phyloP scores from a whole-genome alignment of 2,329 filamentous ascomycete species.

The Fusarium lyarnte region DNA sequence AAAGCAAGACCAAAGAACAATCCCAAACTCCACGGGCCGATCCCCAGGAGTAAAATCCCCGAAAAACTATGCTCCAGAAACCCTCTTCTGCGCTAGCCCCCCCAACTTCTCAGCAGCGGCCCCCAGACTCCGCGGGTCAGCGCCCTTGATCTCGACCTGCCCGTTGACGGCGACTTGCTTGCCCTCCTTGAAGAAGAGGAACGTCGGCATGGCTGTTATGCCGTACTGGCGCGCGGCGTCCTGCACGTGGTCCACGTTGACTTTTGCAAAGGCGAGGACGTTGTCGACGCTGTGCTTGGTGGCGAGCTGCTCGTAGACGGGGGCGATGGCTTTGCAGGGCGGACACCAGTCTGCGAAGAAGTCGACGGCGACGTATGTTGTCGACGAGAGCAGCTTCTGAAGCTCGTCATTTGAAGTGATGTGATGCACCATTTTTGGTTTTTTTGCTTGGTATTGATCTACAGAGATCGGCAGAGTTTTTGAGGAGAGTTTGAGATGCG shows the following conservation, averaged over 20 bases:
- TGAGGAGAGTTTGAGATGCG: not conserved
- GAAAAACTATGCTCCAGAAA: not conserved
- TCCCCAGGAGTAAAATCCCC: not conserved
- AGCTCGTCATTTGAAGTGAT: slow-evolving; percentile 48
- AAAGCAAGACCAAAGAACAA: not conserved
- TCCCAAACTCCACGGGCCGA: not conserved
- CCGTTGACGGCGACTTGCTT: slow-evolving; percentile 45
- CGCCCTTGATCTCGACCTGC: slow-evolving; percentile 48
- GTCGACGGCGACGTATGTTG: slow-evolving; percentile 57
- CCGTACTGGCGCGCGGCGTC: slow-evolving; percentile 79
- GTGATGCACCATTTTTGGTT: slow-evolving; percentile 41
- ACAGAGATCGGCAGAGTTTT: not conserved
- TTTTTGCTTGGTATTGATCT: not conserved
- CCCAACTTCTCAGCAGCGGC: slow-evolving; percentile 52
- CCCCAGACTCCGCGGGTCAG: slow-evolving; percentile 44
- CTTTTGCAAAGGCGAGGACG: slow-evolving; percentile 80
- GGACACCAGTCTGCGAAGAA: slow-evolving; percentile 63
- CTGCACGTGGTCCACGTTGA: slow-evolving; percentile 87
- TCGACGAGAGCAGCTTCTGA: slow-evolving; percentile 50
- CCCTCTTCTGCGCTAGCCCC: slow-evolving; percentile 48
- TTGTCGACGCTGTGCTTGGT: slow-evolving; percentile 50
- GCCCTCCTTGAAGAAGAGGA: slow-evolving; percentile 81
- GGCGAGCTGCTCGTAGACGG: slow-evolving; percentile 52
- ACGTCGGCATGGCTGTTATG: slow-evolving; percentile 93
- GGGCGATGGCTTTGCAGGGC: slow-evolving; percentile 60